phyloP scores from a whole-genome alignment of 257 asterid genomes.

The Capsicum pubescens region DNA sequence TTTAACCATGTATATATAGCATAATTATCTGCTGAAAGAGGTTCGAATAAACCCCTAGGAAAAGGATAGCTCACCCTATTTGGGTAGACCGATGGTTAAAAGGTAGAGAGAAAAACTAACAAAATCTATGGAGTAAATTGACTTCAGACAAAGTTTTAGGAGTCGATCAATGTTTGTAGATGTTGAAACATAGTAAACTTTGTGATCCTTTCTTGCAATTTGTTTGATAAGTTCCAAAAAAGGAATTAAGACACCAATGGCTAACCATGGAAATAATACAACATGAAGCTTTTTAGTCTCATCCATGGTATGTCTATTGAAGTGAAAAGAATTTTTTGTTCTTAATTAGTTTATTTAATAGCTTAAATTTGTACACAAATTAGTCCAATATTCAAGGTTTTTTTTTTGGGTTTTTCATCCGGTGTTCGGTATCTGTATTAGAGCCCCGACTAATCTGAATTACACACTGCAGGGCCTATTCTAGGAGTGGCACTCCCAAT shows the following conservation, averaged over 20 bases:
- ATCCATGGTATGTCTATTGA: conserved; percentile 31
- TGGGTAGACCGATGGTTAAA: conserved; percentile 28
- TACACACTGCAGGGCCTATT: too few relatives aligned
- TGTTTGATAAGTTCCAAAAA: conserved; percentile 51
- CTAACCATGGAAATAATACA: conserved; percentile 67
- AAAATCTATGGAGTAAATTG: conserved; percentile 34
- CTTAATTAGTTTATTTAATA: neutral
- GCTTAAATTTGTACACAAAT: neutral
- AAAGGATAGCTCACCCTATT: neutral
- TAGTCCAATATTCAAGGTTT: neutral
- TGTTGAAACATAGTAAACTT: conserved; percentile 53
- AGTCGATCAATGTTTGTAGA: conserved; percentile 64
- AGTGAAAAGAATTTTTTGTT: neutral
- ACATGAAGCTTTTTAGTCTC: conserved; percentile 42
- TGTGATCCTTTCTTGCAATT: conserved; percentile 56
- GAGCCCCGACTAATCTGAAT: too few relatives aligned
- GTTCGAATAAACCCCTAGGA: too few relatives aligned
- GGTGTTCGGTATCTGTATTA: too few relatives aligned
- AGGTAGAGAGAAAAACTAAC: conserved; percentile 50
- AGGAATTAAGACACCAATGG: conserved; percentile 65
- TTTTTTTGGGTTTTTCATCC: neutral
- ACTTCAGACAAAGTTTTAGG: conserved; percentile 48
- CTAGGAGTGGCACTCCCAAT: too few relatives aligned
- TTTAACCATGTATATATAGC: too few relatives aligned
- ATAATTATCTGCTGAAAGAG: too few relatives aligned